Evolutionary conservation across 768 basidiomycete species (phyloP).

Genomic region (Termitomyces sp.): DNA sequence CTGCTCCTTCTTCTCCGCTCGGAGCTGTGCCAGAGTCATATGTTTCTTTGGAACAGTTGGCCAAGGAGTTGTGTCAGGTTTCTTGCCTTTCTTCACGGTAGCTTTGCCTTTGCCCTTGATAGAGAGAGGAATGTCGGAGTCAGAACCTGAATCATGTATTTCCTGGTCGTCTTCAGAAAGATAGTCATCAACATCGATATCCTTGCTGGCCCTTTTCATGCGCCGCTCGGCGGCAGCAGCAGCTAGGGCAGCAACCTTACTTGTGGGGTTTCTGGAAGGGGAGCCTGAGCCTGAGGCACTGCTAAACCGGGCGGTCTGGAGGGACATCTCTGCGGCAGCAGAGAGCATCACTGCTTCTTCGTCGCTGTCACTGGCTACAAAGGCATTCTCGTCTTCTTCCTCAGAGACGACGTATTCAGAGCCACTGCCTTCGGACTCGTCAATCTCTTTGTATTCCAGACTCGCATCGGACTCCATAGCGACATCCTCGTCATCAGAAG

Average conservation of each 20-base stretch:
- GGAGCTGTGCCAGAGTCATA: conserved; percentile 31
- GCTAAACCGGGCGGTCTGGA: conserved; percentile 27
- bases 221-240: conserved; percentile 56
- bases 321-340: conserved; percentile 52
- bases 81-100: conserved; percentile 21
- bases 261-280: conserved; percentile 26
- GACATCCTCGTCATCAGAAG: conserved; percentile 28
- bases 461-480: conserved; percentile 28
- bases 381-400: conserved; percentile 30
- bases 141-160: conserved; percentile 21
- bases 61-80: conserved; percentile 10
- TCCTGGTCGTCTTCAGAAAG: conserved; percentile 19
- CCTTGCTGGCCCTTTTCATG: conserved; percentile 26
- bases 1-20: conserved; percentile 21
- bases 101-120: conserved; percentile 31
- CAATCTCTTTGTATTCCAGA: conserved; percentile 33
- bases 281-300: conserved; percentile 34
- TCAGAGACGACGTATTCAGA: conserved; percentile 56
- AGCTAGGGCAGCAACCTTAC: conserved; percentile 34
- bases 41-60: conserved; percentile 13
- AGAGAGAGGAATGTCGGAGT: conserved; percentile 21
- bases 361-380: conserved; percentile 22
- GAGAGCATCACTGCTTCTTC: conserved; percentile 53
- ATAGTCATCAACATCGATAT: conserved; percentile 28
- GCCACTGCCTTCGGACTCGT: conserved; percentile 52